A percentile compares a stretch with the other conserved stretches of the same genome.
These are phyloP conservation scores for Phytophthora pinifolia DNA, from an alignment of 352 stramenopile genomes.

Conservation along the genomic window DNA sequence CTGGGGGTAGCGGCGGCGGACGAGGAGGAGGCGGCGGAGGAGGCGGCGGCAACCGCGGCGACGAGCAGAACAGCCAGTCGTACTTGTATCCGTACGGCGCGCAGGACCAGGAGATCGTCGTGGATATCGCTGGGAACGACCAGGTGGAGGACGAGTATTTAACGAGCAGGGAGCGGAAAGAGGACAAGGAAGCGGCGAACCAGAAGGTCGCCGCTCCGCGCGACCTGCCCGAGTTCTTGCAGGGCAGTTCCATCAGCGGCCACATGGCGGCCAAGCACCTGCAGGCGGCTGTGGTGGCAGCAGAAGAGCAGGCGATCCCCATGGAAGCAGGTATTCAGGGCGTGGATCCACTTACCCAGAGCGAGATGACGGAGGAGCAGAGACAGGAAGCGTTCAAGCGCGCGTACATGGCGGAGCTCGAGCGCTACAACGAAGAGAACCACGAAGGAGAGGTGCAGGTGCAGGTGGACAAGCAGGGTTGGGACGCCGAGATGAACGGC, in stretches of 20 bases:
- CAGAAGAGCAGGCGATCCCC: constrained; percentile 35
- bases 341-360: constrained; percentile 57
- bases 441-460: constrained; percentile 75
- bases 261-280: constrained; percentile 86
- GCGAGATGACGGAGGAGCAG: constrained; percentile 81
- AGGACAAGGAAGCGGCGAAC: constrained; percentile 59
- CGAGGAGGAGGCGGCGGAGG: constrained; percentile 47
- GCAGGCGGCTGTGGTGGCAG: constrained; percentile 34
- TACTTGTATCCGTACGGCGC: constrained; percentile 82
- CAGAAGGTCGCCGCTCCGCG: constrained; percentile 60
- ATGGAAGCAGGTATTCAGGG: constrained; percentile 45
- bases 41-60: constrained; percentile 32
- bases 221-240: constrained; percentile 75
- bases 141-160: constrained; percentile 82
- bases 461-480: constrained; percentile 79
- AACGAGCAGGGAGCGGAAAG: constrained; percentile 68
- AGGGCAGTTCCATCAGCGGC: constrained; percentile 85
- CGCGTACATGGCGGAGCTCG: constrained; percentile 81
- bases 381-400: constrained; percentile 81
- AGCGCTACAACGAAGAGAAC: constrained; percentile 88
- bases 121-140: constrained; percentile 81
- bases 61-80: constrained; percentile 72
- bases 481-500: constrained; percentile 83
- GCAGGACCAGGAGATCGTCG: constrained; percentile 86
- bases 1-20: constrained; percentile 38